Conservation (phyloP, 2,329 filamentous ascomycete genomes). For the Calonectria henricotiae region DNA sequence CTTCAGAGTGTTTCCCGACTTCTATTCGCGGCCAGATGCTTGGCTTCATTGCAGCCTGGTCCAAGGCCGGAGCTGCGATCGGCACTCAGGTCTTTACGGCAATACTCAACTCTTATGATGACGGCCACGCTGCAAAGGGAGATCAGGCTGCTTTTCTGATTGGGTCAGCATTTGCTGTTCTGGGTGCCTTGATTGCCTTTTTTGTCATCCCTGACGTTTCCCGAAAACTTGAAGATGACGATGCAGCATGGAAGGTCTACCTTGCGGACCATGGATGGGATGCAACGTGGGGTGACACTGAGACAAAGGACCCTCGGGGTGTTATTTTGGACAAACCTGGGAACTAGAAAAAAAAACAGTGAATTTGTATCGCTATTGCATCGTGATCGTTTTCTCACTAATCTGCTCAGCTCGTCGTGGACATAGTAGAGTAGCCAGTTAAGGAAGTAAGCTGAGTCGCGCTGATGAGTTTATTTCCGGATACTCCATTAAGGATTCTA, state of each 20-base stretch:
- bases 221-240: constrained; percentile 51
- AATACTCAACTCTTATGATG: constrained; percentile 63
- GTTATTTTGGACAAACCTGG: constrained; percentile 35
- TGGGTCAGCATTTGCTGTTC: constrained; percentile 65
- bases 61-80: constrained; percentile 68
- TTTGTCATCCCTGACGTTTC: constrained; percentile 52
- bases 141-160: constrained; percentile 68
- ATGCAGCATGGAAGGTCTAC: constrained; percentile 54
- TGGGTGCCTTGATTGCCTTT: constrained; percentile 58
- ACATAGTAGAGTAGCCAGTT: too few species aligned
- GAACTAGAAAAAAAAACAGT: neutral
- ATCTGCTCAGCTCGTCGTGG: too few species aligned
- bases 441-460: too few species aligned
- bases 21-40: constrained; percentile 67
- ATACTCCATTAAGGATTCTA: too few species aligned
- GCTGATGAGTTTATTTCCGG: too few species aligned
- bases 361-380: too few species aligned
- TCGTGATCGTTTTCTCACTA: too few species aligned
- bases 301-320: constrained; percentile 49
- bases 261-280: constrained; percentile 52
- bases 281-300: constrained; percentile 52
- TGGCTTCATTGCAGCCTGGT: constrained; percentile 65
- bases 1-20: constrained; percentile 67
- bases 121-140: constrained; percentile 60
- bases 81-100: constrained; percentile 69